Conservation (phyloP, 805 yeast species). For the Ogataea ganodermae region DNA sequence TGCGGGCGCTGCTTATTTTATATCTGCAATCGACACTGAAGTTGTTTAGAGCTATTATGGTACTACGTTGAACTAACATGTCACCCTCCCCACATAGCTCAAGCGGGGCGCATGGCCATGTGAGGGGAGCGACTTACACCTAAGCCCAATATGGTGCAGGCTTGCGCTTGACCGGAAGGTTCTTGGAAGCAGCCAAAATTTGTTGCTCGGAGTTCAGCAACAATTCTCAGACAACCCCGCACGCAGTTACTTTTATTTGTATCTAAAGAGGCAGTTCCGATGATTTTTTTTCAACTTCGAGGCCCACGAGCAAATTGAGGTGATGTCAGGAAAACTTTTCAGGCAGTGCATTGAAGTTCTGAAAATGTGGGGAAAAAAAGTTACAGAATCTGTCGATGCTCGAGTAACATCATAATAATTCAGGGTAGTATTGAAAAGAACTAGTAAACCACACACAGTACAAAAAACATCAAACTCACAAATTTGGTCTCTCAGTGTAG, state of each 20-base stretch:
- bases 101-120: too few relatives aligned
- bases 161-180: too few relatives aligned
- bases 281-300: neutral
- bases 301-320: neutral
- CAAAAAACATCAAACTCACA: neutral
- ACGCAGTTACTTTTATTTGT: neutral
- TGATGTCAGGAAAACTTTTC: neutral
- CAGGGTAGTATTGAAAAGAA: too few relatives aligned
- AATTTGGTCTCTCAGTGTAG: conserved; percentile 4
- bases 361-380: neutral
- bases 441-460: neutral
- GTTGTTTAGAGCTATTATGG: too few relatives aligned
- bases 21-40: too few relatives aligned
- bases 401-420: too few relatives aligned
- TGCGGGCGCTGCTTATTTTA: neutral
- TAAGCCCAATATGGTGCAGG: too few relatives aligned
- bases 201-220: neutral
- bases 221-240: neutral
- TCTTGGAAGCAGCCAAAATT: neutral
- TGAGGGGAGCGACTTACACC: too few relatives aligned
- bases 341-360: neutral
- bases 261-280: conserved; percentile 6
- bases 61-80: too few relatives aligned
- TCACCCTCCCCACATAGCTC: too few relatives aligned
- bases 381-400: too few relatives aligned